phyloP scores from a whole-genome alignment of 306 rosid genomes.

The Corylus avellana region DNA sequence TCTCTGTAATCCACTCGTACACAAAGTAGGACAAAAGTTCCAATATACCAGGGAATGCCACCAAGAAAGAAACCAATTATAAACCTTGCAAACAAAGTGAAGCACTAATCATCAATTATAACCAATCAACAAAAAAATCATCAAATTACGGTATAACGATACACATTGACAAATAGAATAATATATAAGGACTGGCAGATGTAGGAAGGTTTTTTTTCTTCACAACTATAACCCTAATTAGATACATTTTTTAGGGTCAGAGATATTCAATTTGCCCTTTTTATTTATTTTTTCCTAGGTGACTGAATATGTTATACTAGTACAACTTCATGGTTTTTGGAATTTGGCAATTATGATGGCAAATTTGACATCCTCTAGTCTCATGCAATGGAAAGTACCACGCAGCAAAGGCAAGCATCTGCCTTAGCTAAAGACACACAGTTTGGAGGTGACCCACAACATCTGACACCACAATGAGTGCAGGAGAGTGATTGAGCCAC shows the following conservation, averaged over 20 bases:
- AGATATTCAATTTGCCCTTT: not conserved
- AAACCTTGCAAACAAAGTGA: constrained; percentile 52
- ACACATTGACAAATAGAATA: not conserved
- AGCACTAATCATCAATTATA: not conserved
- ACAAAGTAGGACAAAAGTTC: constrained; percentile 62
- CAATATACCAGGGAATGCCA: constrained; percentile 78
- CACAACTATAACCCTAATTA: not conserved
- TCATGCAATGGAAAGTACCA: not conserved
- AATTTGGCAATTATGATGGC: constrained; percentile 1
- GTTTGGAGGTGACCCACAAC: not conserved
- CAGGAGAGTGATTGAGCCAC: not conserved
- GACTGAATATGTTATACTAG: not conserved
- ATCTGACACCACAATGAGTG: not conserved
- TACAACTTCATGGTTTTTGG: not conserved
- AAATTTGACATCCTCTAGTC: not conserved
- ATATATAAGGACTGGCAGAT: not conserved
- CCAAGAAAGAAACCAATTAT: constrained; percentile 74
- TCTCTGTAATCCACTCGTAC: constrained; percentile 70
- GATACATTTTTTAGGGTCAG: not conserved
- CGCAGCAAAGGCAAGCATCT: not conserved
- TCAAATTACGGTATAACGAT: not conserved
- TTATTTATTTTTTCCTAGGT: not conserved
- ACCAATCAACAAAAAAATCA: not conserved
- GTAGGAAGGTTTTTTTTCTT: not conserved
- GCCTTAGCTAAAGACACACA: not conserved